Percentiles rank a stretch among this genome's conserved stretches.
phyloP scores from a whole-genome alignment of 306 rosid species.

The Inga laurina region DNA sequence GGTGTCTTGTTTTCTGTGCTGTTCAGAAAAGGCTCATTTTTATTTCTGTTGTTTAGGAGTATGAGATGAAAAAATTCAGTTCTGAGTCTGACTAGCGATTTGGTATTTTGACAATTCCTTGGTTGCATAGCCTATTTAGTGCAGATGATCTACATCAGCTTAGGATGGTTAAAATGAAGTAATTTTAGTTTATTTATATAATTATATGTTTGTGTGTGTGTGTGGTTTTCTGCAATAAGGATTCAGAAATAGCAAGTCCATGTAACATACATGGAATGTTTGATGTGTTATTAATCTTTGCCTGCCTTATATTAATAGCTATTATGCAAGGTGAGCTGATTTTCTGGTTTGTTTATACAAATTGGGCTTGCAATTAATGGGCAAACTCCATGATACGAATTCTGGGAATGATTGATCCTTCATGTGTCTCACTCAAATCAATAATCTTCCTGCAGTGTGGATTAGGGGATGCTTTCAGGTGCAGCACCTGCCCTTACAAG shows the following conservation, averaged over 20 bases:
- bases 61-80: not conserved
- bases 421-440: not conserved
- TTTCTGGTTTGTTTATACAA: too few species aligned
- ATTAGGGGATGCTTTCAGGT: conserved; percentile 94
- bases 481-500: conserved; percentile 94
- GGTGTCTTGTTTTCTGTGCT: not conserved
- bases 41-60: not conserved
- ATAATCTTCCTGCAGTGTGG: conserved; percentile 71
- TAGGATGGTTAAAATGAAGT: not conserved
- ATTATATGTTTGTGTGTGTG: too few species aligned
- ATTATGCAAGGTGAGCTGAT: too few species aligned
- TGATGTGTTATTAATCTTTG: too few species aligned
- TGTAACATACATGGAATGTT: too few species aligned
- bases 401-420: not conserved
- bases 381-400: not conserved
- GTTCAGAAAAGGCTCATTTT: not conserved
- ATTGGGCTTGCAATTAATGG: not conserved
- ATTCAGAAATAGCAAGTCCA: not conserved
- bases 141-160: conserved; percentile 4
- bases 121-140: not conserved
- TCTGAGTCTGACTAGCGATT: not conserved
- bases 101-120: not conserved
- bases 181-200: too few species aligned
- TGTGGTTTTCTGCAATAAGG: not conserved
- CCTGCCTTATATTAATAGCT: too few species aligned